Conservation (phyloP, 1,139 yeast genomes). For the Yamadazyma buinensis region DNA sequence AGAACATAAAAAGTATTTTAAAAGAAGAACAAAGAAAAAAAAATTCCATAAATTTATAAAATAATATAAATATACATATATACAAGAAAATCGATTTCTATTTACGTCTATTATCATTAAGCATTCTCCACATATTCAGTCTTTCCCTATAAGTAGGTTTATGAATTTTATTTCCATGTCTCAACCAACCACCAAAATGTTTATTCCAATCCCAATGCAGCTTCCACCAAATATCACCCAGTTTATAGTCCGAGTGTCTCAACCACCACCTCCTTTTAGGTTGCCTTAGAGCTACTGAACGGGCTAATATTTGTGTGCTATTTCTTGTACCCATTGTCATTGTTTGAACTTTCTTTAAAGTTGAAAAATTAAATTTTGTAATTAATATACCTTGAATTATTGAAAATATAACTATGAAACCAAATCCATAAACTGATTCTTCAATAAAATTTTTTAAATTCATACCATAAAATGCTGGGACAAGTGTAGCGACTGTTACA, state of each 20-base stretch:
- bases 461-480: conserved; percentile 87
- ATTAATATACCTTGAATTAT: conserved; percentile 43
- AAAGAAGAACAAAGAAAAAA: no score
- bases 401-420: conserved; percentile 50
- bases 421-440: conserved; percentile 66
- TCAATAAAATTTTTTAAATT: conserved; percentile 87
- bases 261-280: conserved; percentile 15
- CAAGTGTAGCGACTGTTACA: conserved; percentile 63
- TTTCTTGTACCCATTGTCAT: conserved; percentile 48
- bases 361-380: conserved; percentile 42
- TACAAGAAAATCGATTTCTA: not conserved
- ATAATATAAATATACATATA: conserved; percentile 2
- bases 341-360: conserved; percentile 54
- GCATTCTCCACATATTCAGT: conserved; percentile 73
- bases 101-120: conserved; percentile 51
- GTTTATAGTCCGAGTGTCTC: not conserved
- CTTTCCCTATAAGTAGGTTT: conserved; percentile 45
- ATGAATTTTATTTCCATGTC: conserved; percentile 23
- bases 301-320: conserved; percentile 4
- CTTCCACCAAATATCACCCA: conserved; percentile 9
- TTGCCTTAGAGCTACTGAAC: conserved; percentile 2
- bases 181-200: not conserved
- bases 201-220: conserved; percentile 21
- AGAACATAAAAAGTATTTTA: no score
- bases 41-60: no score